Conservation (phyloP, 2,329 filamentous ascomycete genomes). For the Ciborinia camelliae region DNA sequence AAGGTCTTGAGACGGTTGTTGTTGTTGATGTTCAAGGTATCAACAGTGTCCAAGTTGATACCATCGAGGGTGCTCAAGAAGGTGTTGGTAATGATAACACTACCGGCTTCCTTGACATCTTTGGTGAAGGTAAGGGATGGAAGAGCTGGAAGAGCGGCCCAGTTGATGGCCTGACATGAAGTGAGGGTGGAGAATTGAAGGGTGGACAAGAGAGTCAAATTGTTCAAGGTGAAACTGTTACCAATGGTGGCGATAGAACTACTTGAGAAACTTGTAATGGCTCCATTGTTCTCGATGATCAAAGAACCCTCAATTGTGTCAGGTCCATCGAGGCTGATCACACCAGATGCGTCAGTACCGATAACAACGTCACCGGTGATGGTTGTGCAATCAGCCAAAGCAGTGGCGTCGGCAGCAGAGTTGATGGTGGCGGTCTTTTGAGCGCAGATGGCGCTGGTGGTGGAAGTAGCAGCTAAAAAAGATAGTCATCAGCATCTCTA, state of each 20-base stretch:
- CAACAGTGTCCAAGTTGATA: conserved; percentile 73
- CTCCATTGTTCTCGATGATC: conserved; percentile 56
- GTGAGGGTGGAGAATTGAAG: conserved; percentile 65
- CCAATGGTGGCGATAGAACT: conserved; percentile 61
- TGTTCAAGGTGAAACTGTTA: conserved; percentile 65
- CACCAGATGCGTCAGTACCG: conserved; percentile 32
- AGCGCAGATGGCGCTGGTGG: conserved; percentile 29
- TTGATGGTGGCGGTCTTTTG: conserved; percentile 35
- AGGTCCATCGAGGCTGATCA: conserved; percentile 58
- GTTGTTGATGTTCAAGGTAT: conserved; percentile 80
- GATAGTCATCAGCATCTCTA: not conserved
- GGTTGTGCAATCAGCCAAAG: conserved; percentile 33
- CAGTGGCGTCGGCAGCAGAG: conserved; percentile 34
- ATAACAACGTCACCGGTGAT: conserved; percentile 38
- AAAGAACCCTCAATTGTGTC: conserved; percentile 56
- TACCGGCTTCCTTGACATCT: conserved; percentile 62
- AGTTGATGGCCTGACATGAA: conserved; percentile 63
- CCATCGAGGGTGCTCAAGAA: conserved; percentile 73
- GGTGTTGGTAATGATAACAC: conserved; percentile 80
- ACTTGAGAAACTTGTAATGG: conserved; percentile 62
- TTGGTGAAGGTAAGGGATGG: conserved; percentile 55
- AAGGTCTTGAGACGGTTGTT: conserved; percentile 76
- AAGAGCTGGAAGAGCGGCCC: conserved; percentile 66
- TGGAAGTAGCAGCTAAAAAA: conserved; percentile 6
- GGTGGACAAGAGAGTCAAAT: conserved; percentile 64